Conservation (phyloP, 306 rosid species). For the Pterocarpus macrocarpus region DNA sequence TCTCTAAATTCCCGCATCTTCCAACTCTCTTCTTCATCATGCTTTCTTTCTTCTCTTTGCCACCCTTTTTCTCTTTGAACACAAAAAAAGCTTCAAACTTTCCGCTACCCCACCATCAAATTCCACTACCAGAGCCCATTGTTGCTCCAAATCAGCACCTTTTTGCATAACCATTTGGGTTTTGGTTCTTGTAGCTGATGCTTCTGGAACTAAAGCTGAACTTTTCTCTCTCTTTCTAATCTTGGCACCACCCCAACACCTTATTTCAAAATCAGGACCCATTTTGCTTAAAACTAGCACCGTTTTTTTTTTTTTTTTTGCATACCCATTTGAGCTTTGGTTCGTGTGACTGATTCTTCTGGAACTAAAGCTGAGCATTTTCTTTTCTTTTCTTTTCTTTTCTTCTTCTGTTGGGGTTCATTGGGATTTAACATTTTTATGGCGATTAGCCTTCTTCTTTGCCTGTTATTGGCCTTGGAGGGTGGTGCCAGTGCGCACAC, state of each 20-base stretch:
- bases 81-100: slow-evolving; percentile 28
- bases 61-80: background rate
- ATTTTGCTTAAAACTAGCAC: slow-evolving; percentile 12
- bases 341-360: background rate
- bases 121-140: slow-evolving; percentile 7
- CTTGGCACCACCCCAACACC: slow-evolving; percentile 33
- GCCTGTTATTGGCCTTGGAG: slow-evolving; percentile 51
- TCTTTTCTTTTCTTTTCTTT: background rate
- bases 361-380: background rate
- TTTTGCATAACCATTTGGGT: slow-evolving; percentile 6
- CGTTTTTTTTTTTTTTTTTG: background rate
- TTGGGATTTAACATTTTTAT: slow-evolving; percentile 31
- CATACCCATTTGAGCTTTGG: slow-evolving; percentile 19
- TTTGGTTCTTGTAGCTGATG: background rate
- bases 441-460: slow-evolving; percentile 59
- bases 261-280: slow-evolving; percentile 1
- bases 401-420: slow-evolving; percentile 4
- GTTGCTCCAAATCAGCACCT: background rate
- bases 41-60: background rate
- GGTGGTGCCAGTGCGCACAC: slow-evolving; percentile 42
- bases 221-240: slow-evolving; percentile 15
- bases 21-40: background rate
- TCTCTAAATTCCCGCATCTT: background rate
- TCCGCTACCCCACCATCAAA: slow-evolving; percentile 5
- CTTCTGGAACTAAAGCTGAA: slow-evolving; percentile 14